A percentile compares a stretch with the other conserved stretches of the same genome.
Conservation (phyloP, 306 rosid species). For the Acmispon strigosus region DNA sequence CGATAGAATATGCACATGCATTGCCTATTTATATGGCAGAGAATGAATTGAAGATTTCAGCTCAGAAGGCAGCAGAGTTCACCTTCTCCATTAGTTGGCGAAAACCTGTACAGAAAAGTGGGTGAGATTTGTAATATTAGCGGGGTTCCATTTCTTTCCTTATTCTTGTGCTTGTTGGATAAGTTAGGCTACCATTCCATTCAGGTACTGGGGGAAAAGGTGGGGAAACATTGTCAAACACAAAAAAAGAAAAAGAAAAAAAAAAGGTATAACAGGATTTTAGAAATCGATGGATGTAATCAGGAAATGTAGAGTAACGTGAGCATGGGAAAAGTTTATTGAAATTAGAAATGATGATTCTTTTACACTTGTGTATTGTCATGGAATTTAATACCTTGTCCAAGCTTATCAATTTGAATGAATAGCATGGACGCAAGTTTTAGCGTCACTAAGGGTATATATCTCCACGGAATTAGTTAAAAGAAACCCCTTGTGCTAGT, state of each 20-base stretch:
- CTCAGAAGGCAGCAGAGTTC: constrained; percentile 25
- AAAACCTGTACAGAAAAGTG: constrained; percentile 71
- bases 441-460: not conserved
- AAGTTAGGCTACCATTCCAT: constrained; percentile 36
- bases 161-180: constrained; percentile 58
- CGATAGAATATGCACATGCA: constrained; percentile 3
- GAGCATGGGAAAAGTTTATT: constrained; percentile 52
- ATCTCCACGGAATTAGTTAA: not conserved
- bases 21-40: constrained; percentile 24
- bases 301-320: constrained; percentile 76
- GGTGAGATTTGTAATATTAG: constrained; percentile 79
- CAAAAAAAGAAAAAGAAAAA: constrained; percentile 22
- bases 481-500: not conserved
- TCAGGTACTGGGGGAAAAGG: constrained; percentile 22
- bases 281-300: constrained; percentile 60
- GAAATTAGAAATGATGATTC: constrained; percentile 62
- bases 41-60: constrained; percentile 26
- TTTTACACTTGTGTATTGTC: constrained; percentile 34
- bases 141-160: constrained; percentile 55
- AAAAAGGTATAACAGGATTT: constrained; percentile 40
- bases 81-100: constrained; percentile 39
- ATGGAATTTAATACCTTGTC: constrained; percentile 7
- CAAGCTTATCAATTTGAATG: not conserved
- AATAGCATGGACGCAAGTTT: not conserved
- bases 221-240: constrained; percentile 25